phyloP scores from a whole-genome alignment of 2,329 filamentous ascomycete species.

The Aspergillus sp. region DNA sequence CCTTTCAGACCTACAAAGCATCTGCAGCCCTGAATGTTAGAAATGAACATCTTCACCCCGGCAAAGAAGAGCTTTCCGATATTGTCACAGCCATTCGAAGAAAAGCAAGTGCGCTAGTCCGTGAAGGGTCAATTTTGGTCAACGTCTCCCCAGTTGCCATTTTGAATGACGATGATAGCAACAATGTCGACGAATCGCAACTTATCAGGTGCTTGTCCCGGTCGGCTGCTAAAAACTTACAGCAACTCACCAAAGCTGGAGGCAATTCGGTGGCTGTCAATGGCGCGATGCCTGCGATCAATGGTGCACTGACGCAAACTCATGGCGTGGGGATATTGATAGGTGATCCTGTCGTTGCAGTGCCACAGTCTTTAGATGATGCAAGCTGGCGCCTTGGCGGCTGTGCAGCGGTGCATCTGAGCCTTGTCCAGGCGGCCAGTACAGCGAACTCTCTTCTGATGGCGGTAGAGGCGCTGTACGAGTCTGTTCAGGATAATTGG shows the following conservation, averaged over 20 bases:
- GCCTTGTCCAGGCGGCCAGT: slow-evolving; percentile 70
- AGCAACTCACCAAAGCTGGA: slow-evolving; percentile 63
- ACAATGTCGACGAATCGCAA: slow-evolving; percentile 63
- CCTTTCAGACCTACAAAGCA: slow-evolving; percentile 91
- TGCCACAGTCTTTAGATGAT: slow-evolving; percentile 82
- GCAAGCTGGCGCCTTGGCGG: slow-evolving; percentile 90
- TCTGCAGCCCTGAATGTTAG: slow-evolving; percentile 84
- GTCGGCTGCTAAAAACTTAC: slow-evolving; percentile 60
- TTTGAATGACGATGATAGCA: slow-evolving; percentile 72
- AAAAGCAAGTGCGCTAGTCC: slow-evolving; percentile 73
- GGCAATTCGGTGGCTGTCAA: slow-evolving; percentile 81
- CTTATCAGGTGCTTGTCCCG: slow-evolving; percentile 70
- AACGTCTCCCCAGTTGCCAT: slow-evolving; percentile 76
- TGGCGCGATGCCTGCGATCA: slow-evolving; percentile 75
- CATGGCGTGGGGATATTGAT: slow-evolving; percentile 77
- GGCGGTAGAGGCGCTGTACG: slow-evolving; percentile 75
- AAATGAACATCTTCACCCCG: slow-evolving; percentile 83
- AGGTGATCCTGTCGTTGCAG: slow-evolving; percentile 72
- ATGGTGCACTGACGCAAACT: slow-evolving; percentile 74
- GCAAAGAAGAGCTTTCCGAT: slow-evolving; percentile 84
- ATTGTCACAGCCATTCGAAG: slow-evolving; percentile 82
- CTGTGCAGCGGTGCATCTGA: slow-evolving; percentile 76
- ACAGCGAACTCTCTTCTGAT: slow-evolving; percentile 65
- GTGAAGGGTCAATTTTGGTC: slow-evolving; percentile 73
- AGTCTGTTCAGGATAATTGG: slow-evolving; percentile 85